These are phyloP conservation scores for Juncus inflexus DNA, from an alignment of 176 grass and related monocot genomes.

Conservation along the genomic window DNA sequence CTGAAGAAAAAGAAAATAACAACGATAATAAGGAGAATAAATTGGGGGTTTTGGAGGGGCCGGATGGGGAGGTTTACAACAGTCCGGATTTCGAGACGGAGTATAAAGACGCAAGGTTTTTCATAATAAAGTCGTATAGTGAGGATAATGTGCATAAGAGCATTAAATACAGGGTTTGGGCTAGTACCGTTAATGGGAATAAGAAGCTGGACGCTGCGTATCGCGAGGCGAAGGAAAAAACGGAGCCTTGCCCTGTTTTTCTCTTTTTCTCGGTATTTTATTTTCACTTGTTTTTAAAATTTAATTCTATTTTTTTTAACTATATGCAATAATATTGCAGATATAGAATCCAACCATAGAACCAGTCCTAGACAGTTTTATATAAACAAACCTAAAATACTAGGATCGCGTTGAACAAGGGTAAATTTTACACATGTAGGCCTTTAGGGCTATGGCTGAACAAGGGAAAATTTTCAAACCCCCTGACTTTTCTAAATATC, in stretches of 20 bases:
- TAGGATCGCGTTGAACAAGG: neutral
- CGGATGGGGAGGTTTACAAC: constrained; percentile 51
- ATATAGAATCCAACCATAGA: too few species aligned
- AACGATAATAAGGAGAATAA: constrained; percentile 35
- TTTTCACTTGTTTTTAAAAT: constrained; percentile 17
- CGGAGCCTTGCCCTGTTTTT: constrained; percentile 60
- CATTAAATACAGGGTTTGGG: constrained; percentile 97
- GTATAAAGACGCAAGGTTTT: constrained; percentile 79
- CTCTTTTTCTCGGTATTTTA: constrained; percentile 88
- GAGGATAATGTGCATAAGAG: constrained; percentile 99
- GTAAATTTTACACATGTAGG: too few species aligned
- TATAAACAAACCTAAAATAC: neutral
- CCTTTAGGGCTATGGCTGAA: neutral
- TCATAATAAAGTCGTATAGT: constrained; percentile 96
- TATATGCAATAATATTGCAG: too few species aligned
- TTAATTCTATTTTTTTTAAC: neutral
- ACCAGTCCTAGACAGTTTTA: neutral
- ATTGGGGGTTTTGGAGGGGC: constrained; percentile 42
- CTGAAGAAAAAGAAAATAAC: constrained; percentile 22
- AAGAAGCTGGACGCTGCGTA: constrained; percentile 81
- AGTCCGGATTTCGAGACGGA: constrained; percentile 61
- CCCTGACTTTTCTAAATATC: too few species aligned
- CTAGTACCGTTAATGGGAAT: constrained; percentile 94
- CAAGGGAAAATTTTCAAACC: too few species aligned
- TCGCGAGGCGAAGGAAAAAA: constrained; percentile 58